Conservation (phyloP, 78 protist genomes). For the Speleostelium caveatum region DNA sequence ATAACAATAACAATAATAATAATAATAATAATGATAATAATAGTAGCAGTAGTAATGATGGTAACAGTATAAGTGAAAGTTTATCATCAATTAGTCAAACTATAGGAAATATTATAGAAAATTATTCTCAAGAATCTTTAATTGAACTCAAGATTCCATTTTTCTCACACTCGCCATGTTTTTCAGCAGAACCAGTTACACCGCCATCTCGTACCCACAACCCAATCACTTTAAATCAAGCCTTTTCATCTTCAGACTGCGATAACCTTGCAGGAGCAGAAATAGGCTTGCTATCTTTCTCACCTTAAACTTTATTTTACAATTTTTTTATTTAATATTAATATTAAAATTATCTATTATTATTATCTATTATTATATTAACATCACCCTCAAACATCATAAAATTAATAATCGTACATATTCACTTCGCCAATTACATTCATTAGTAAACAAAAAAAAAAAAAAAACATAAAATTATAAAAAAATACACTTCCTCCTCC, state of each 20-base stretch:
- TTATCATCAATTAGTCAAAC: constrained; percentile 26
- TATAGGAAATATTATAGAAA: constrained; percentile 24
- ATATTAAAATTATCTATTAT: too few species aligned
- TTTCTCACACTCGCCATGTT: constrained; percentile 47
- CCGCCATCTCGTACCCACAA: constrained; percentile 79
- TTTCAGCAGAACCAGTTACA: constrained; percentile 23
- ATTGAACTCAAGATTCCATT: constrained; percentile 21
- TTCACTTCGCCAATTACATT: too few species aligned
- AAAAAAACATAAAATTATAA: too few species aligned
- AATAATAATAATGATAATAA: constrained; percentile 3
- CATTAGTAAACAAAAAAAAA: too few species aligned
- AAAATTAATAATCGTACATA: too few species aligned
- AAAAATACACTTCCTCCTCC: too few species aligned
- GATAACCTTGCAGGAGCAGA: constrained; percentile 33
- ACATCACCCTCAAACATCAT: too few species aligned
- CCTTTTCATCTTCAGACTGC: constrained; percentile 19
- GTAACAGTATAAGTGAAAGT: background rate
- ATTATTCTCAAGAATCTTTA: background rate
- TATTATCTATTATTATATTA: too few species aligned
- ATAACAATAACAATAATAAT: background rate
- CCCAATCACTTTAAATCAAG: constrained; percentile 73
- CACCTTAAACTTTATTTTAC: too few species aligned
- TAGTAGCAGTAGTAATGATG: background rate
- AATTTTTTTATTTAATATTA: too few species aligned
- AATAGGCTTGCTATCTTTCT: constrained; percentile 43